Evolutionary conservation across 1,284 basidiomycete genomes (phyloP), one percentile per base, ranked within the genome.

Genomic region (Coniferiporia weirii): DNA sequence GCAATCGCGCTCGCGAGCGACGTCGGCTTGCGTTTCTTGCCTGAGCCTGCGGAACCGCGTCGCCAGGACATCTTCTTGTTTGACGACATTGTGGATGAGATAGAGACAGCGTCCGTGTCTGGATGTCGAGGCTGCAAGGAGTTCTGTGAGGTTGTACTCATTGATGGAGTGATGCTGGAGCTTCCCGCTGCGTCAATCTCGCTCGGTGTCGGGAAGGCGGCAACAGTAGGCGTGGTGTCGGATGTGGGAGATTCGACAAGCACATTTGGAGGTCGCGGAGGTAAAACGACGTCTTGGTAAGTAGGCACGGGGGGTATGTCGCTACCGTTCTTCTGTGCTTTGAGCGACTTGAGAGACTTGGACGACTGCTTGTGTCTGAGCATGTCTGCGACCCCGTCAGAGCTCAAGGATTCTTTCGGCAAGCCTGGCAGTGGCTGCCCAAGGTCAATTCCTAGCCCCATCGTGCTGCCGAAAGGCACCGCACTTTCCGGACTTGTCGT

Each of bases 1-100:
- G 85, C 85, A 56, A 89, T 77, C 0, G 86, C 87, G 54, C 79
- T 77, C 0, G 86, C 85, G 12, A 88, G 76, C 20, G 82, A 80
- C 0, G 78, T 76, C 0, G 79, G 76, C 60, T 72, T 72, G 51
- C 70, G 65, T 61, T 64, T 62, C 59, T 57, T 63, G 50, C 65
- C 63, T 5, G 57, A 61, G 56, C 72, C 73, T 22, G 73, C 68
- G 45, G 72, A 71, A 15, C 64, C 49, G 51, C 71, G 69, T 35
- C 66, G 65, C 71, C 73, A 75, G 6, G 69, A 63, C 32, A 72
- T 69, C 64, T 72, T 72, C 63, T 70, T 69, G 66, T 63, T 65
- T 45, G 73, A 69, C 59, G 72, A 74, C 38, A 68, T 66, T 7
- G 68, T 66, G 13, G 77, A 76, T 35, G 66, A 66, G 50, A 77